Conservation (phyloP, 768 basidiomycete genomes). For the Kwoniella sp. region DNA sequence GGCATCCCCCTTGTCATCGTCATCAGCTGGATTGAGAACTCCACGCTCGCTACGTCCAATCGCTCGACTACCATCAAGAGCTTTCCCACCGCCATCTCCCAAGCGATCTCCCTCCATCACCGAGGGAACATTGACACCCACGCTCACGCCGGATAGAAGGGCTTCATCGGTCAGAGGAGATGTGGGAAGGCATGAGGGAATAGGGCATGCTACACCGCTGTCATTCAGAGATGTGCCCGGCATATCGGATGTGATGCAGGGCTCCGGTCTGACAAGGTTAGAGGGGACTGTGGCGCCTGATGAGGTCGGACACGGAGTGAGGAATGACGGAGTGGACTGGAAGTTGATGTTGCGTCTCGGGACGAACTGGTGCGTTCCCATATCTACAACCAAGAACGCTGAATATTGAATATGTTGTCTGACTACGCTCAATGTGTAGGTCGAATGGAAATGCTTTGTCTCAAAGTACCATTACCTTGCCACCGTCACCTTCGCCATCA, state of each 20-base stretch:
- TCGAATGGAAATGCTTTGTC: conserved; percentile 52
- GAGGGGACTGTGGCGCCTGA: background rate
- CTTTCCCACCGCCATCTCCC: conserved; percentile 51
- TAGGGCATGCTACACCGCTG: conserved; percentile 24
- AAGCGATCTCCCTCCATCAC: conserved; percentile 35
- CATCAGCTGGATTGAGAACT: background rate
- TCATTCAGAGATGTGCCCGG: background rate
- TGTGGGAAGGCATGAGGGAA: background rate
- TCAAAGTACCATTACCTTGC: conserved; percentile 42
- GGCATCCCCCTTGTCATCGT: background rate
- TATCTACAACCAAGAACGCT: too few relatives aligned
- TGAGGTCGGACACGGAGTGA: conserved; percentile 41
- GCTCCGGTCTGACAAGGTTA: background rate
- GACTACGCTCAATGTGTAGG: too few relatives aligned
- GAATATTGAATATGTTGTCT: too few relatives aligned
- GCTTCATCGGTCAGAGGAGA: background rate
- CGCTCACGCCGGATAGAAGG: background rate
- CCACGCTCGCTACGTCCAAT: conserved; percentile 39
- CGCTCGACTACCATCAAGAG: conserved; percentile 46
- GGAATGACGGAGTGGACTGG: conserved; percentile 54
- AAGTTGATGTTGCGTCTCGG: conserved; percentile 52
- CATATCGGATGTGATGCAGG: conserved; percentile 4
- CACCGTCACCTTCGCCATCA: conserved; percentile 46
- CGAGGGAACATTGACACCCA: background rate
- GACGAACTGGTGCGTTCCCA: conserved; percentile 48